These are phyloP conservation scores for Monilinia vaccinii-corymbosi DNA, from an alignment of 2,329 filamentous ascomycete genomes.

Conservation along the genomic window DNA sequence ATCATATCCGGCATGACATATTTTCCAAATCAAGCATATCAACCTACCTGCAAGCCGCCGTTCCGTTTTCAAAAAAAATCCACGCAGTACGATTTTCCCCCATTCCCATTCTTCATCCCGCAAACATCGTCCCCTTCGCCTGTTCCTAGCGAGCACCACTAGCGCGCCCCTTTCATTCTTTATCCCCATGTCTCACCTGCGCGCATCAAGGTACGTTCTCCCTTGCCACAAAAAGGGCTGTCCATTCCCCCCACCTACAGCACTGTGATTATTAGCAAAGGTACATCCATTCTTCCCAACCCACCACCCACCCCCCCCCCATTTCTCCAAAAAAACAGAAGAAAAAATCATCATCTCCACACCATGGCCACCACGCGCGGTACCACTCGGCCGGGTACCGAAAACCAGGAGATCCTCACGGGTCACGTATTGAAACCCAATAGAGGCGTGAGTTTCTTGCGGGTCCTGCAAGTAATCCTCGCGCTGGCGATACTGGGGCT, in stretches of 20 bases:
- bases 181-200: not conserved
- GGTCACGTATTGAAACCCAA: not conserved
- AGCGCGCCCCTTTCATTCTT: not conserved
- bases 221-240: not conserved
- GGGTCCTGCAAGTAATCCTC: not conserved
- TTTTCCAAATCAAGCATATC: not conserved
- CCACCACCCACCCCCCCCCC: not conserved
- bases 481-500: slow-evolving; percentile 1
- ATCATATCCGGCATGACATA: too few species aligned
- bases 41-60: not conserved
- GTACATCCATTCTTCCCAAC: not conserved
- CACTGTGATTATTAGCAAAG: not conserved
- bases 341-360: too few species aligned
- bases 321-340: not conserved
- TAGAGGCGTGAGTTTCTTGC: not conserved
- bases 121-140: not conserved
- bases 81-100: too few species aligned
- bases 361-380: not conserved
- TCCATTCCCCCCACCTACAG: not conserved
- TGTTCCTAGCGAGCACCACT: not conserved
- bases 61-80: too few species aligned
- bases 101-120: not conserved
- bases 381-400: not conserved
- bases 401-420: not conserved
- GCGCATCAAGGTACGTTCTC: not conserved